Evolutionary conservation across 305 asterid species (phyloP).

Genomic region (Fraxinus floribunda): DNA sequence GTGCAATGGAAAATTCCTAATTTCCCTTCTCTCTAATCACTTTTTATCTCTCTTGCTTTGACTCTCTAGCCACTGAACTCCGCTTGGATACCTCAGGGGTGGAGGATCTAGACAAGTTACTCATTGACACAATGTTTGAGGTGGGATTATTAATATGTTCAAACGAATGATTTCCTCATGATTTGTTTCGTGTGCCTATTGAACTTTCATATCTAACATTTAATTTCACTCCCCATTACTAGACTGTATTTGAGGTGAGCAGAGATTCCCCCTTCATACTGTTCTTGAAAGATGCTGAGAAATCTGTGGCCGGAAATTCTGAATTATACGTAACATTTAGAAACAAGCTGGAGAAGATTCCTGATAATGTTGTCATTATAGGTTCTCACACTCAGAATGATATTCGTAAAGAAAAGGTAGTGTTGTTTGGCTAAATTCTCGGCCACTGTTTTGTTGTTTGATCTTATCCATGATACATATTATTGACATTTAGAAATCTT

Average conservation of each 20-base stretch:
- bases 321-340: conserved; percentile 59
- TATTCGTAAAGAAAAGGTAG: conserved; percentile 71
- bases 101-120: conserved; percentile 69
- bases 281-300: conserved; percentile 90
- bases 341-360: conserved; percentile 70
- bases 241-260: conserved; percentile 74
- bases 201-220: conserved; percentile 18
- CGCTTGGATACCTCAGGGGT: conserved; percentile 61
- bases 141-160: conserved; percentile 34
- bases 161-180: conserved; percentile 21
- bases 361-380: conserved; percentile 63
- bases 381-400: conserved; percentile 72
- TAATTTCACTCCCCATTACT: conserved; percentile 20
- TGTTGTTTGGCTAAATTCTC: not conserved
- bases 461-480: conserved; percentile 13
- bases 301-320: conserved; percentile 69
- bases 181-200: not conserved
- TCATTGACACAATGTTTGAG: conserved; percentile 76
- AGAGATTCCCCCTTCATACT: conserved; percentile 73
- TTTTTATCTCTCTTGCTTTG: conserved; percentile 13
- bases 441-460: not conserved
- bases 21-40: conserved; percentile 16
- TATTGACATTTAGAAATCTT: not conserved
- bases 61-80: conserved; percentile 55
- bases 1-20: conserved; percentile 10